Evolutionary conservation across 2,329 filamentous ascomycete genomes (phyloP), one percentile per base, ranked within the genome.

Genomic region (Cladophialophora bantiana): DNA sequence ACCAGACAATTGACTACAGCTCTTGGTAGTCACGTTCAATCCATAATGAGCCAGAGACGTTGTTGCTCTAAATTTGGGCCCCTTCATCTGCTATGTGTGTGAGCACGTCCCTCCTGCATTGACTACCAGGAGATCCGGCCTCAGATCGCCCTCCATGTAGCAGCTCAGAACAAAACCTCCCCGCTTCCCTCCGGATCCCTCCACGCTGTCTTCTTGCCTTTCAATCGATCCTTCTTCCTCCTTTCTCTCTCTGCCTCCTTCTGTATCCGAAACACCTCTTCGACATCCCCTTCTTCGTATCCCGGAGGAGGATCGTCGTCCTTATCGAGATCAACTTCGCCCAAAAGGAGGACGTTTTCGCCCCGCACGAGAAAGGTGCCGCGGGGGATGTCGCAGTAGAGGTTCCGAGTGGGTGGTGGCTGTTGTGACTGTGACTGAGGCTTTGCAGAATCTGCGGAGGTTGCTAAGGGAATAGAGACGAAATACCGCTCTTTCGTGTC

Each of bases 241-340:
- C 92, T 89, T 63, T 85, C 83, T 4, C 79, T 82, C 70, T 91
- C 90, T 76, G 89, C 88, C 75, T 90, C 85, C 78, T 92, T 91
- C 70, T 90, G 90, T 53, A 95, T 79, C 68, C 86, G 87, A 71
- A 89, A 88, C 42, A 96, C 92, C 70, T 89, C 81, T 55, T 90
- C 86, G 56, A 88, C 82, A 0, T 92, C 85, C 1, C 88, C 93
- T 70, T 84, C 82, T 72, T 85, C 83, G 73, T 90, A 93, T 36
- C 89, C 88, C 4, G 84, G 78, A 0, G 92, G 93, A 13, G 93
- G 85, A 66, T 96, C 89, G 78, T 99, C 95, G 79, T 99, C 95
- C 76, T 91, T 93, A 82, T 99, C 95, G 31, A 99, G 87, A 78
- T 99, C 95, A 74, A 99, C 96, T 80, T 98, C 96, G 42, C 95